Percentiles rank a stretch among this genome's conserved stretches.
Evolutionary conservation across 352 stramenopile genomes (phyloP).

Genomic region (Blastocystis sp.): DNA sequence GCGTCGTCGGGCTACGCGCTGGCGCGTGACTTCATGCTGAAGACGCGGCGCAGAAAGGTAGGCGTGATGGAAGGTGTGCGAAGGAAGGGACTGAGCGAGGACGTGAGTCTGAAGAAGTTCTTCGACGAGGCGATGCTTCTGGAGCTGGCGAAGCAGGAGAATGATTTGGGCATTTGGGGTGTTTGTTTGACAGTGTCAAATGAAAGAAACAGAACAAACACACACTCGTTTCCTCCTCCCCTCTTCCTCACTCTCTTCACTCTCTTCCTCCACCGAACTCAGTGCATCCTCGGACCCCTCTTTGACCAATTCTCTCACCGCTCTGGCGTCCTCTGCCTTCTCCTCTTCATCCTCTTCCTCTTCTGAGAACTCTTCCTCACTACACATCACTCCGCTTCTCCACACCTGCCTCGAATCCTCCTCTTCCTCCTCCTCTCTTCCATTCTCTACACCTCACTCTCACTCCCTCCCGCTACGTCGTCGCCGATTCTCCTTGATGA

Average conservation of each 20-base stretch:
- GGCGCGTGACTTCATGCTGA: constrained; percentile 96
- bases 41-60: constrained; percentile 93
- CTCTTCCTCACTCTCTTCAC: neutral
- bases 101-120: constrained; percentile 94
- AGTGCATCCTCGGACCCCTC: constrained; percentile 5
- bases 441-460: neutral
- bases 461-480: neutral
- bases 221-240: neutral
- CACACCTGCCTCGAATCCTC: constrained; percentile 19
- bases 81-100: constrained; percentile 78
- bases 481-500: constrained; percentile 22
- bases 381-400: neutral
- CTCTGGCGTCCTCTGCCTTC: constrained; percentile 2
- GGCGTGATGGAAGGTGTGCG: too few species aligned
- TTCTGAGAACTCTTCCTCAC: constrained; percentile 35
- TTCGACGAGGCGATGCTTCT: constrained; percentile 94
- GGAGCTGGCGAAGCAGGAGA: constrained; percentile 77
- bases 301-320: constrained; percentile 36
- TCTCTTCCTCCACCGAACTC: neutral
- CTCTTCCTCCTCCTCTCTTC: neutral
- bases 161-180: constrained; percentile 63
- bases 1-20: constrained; percentile 84
- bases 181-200: constrained; percentile 52
- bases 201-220: constrained; percentile 26
- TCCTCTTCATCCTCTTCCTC: constrained; percentile 12